A percentile compares a stretch with the other conserved stretches of the same genome.
Evolutionary conservation across 805 yeast species (phyloP).

Genomic region (Wickerhamiella azymoides): DNA sequence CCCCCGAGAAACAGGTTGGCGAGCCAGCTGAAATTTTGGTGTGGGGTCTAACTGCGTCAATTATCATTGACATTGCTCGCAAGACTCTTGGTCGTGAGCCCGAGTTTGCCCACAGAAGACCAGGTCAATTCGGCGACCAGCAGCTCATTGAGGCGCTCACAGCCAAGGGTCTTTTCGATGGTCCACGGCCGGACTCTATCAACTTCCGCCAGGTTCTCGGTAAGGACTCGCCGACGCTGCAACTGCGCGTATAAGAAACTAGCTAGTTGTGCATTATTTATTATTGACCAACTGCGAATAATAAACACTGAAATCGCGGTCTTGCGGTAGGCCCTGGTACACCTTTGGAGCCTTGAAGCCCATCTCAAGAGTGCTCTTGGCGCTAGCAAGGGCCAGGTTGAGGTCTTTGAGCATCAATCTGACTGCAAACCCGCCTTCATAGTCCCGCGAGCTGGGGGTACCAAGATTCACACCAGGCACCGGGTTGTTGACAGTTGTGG

Average conservation of each 20-base stretch:
- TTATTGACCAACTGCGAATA: slow-evolving; percentile 16
- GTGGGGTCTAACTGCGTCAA: slow-evolving; percentile 33
- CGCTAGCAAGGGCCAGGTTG: slow-evolving; percentile 24
- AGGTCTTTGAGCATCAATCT: slow-evolving; percentile 29
- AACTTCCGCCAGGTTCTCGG: slow-evolving; percentile 4
- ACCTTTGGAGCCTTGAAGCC: slow-evolving; percentile 18
- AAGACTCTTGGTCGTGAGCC: slow-evolving; percentile 24
- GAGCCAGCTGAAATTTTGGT: slow-evolving; percentile 23
- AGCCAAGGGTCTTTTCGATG: slow-evolving; percentile 9
- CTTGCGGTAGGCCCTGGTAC: slow-evolving; percentile 15
- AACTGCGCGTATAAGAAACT: neutral
- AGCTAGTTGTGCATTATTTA: neutral
- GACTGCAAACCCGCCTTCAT: slow-evolving; percentile 34
- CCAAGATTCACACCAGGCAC: slow-evolving; percentile 35
- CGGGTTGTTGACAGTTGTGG: slow-evolving; percentile 41
- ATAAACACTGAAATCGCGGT: slow-evolving; percentile 10
- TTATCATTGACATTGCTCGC: slow-evolving; percentile 28
- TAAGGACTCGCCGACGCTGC: neutral
- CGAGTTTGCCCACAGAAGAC: slow-evolving; percentile 21
- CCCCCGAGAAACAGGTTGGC: slow-evolving; percentile 20
- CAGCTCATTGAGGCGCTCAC: slow-evolving; percentile 17
- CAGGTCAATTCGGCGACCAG: slow-evolving; percentile 23
- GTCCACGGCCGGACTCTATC: neutral
- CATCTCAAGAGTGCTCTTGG: slow-evolving; percentile 17
- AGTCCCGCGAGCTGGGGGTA: slow-evolving; percentile 35